Conservation (phyloP, 306 rosid genomes). For the Sphenostylis stenocarpa region DNA sequence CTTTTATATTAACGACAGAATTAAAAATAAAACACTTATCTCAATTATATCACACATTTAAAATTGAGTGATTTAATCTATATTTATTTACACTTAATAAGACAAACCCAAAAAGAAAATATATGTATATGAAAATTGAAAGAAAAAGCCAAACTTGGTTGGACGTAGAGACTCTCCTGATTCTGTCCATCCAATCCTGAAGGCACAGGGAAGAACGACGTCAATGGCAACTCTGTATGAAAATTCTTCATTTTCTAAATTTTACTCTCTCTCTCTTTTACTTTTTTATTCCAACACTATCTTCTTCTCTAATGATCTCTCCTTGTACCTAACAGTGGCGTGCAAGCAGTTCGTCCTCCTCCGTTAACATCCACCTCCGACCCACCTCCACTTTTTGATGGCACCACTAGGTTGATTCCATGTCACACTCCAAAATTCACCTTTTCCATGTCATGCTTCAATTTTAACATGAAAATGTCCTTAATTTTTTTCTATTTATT, state of each 20-base stretch:
- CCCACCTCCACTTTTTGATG: slow-evolving; percentile 79
- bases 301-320: not conserved
- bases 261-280: not conserved
- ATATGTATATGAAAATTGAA: too few relatives aligned
- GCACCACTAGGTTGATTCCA: slow-evolving; percentile 65
- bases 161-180: not conserved
- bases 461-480: not conserved
- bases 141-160: not conserved
- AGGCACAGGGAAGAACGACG: not conserved
- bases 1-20: too few relatives aligned
- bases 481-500: slow-evolving; percentile 2
- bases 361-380: slow-evolving; percentile 57
- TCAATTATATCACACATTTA: too few relatives aligned
- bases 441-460: not conserved
- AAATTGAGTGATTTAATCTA: too few relatives aligned
- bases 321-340: slow-evolving; percentile 26
- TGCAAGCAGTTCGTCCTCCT: slow-evolving; percentile 45
- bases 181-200: not conserved
- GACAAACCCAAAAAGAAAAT: too few relatives aligned
- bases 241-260: not conserved
- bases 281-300: not conserved
- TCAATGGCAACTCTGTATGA: slow-evolving; percentile 38
- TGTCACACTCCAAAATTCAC: not conserved
- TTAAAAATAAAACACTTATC: too few relatives aligned
- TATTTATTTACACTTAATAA: too few relatives aligned